Evolutionary conservation across 345 rosid species (phyloP).

Genomic region (Rhodamnia argentea): DNA sequence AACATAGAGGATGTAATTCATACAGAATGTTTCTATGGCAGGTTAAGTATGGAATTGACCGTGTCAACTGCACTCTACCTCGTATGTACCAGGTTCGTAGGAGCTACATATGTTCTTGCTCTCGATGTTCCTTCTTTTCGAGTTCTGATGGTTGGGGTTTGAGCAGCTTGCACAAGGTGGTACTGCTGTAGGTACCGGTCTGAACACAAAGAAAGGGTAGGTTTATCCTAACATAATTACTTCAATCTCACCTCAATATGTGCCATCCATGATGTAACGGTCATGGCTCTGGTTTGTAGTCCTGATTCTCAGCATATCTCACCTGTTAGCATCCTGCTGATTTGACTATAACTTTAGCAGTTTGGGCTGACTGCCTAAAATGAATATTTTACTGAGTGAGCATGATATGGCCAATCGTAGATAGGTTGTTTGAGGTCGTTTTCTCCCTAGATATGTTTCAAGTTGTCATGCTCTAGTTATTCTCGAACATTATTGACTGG

Average conservation of each 20-base stretch:
- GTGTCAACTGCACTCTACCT: conserved; percentile 67
- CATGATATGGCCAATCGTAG: not conserved
- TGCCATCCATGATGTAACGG: not conserved
- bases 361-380: not conserved
- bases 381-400: not conserved
- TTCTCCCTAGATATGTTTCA: not conserved
- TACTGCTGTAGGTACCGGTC: conserved; percentile 98
- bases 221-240: conserved; percentile 3
- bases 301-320: not conserved
- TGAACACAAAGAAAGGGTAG: conserved; percentile 95
- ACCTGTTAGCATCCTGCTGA: not conserved
- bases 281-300: not conserved
- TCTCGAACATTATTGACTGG: not conserved
- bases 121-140: not conserved
- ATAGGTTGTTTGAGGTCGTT: not conserved
- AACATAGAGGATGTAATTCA: not conserved
- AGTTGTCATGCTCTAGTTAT: not conserved
- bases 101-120: not conserved
- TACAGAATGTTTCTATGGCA: conserved; percentile 4
- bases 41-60: conserved; percentile 85
- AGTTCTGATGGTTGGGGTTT: conserved; percentile 29
- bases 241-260: not conserved
- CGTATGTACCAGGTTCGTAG: conserved; percentile 76
- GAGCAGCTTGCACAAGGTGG: conserved; percentile 98
- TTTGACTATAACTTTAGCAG: not conserved